Evolutionary conservation across 352 stramenopile genomes (phyloP), one percentile per base, ranked within the genome.

Genomic region (Phytophthora uliginosa): DNA sequence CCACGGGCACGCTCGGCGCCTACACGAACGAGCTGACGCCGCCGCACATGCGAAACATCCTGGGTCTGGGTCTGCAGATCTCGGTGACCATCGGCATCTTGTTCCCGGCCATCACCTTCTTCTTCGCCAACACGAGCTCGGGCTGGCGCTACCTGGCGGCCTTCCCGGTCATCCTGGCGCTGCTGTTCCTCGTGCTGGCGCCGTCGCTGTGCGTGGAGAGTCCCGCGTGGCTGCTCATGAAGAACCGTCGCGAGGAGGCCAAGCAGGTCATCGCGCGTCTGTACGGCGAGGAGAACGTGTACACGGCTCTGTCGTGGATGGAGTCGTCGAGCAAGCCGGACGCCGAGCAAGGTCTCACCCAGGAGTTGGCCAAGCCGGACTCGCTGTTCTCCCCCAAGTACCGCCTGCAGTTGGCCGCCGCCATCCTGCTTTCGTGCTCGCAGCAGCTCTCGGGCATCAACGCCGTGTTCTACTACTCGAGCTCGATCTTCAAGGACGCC

Each of bases 401-500:
- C 63, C 69, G 69, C 38, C 40, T 74, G 4, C 81, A 88, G 63
- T 63, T 86, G 6, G 61, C 84, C 5, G 62, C 83, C 4, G 80
- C 79, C 0, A 68, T 84, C 12, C 68, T 70, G n/a, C 55, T 88
- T 24, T 74, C 71, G 0, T 74, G 74, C 10, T 45, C 72, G 7
- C 79, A 87, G 66, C 83, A 88, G 59, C 72, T 90, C 18, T 87
- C 78, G 7, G 83, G 81, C 31, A 85, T 90, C 74, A 90, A 85
- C 28, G 28, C 28, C 28, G 28, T 31, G 28, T 31, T 31, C 28
- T 31, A 31, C 28, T 31, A 31, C 28, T 70, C 63, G 40, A 18
- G 63, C 18, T 47, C 31, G 2, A 63, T 70, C 42, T 64, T 70
- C 63, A 59, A 54, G 24, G 63, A 70, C 55, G 63, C 63, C 54